A percentile compares a stretch with the other conserved stretches of the same genome.
These are phyloP conservation scores for Pseudogymnoascus sp. DNA, from an alignment of 2,329 filamentous ascomycete genomes.

Conservation along the genomic window DNA sequence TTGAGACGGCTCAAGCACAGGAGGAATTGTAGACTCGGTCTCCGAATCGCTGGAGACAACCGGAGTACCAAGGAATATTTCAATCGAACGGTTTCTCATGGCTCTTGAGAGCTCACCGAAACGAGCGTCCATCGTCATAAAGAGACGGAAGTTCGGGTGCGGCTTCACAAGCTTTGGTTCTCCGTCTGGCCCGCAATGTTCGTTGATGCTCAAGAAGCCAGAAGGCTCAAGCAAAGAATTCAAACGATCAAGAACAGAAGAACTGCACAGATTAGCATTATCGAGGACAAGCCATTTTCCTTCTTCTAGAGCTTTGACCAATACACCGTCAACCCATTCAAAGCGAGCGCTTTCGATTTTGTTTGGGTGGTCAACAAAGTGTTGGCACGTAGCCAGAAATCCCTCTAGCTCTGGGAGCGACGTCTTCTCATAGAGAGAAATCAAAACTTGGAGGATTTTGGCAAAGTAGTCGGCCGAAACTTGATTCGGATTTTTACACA, in stretches of 20 bases:
- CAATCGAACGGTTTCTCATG: conserved; percentile 91
- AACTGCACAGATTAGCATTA: conserved; percentile 93
- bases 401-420: conserved; percentile 31
- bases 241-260: conserved; percentile 85
- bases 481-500: conserved; percentile 31
- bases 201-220: conserved; percentile 82
- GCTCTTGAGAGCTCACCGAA: conserved; percentile 91
- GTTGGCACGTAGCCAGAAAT: conserved; percentile 19
- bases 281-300: conserved; percentile 93
- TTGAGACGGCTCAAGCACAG: conserved; percentile 21
- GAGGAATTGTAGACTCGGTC: background rate
- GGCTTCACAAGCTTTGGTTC: conserved; percentile 71
- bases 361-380: conserved; percentile 44
- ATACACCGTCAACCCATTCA: conserved; percentile 90
- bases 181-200: conserved; percentile 77
- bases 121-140: conserved; percentile 84
- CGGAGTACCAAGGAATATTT: conserved; percentile 62
- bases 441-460: conserved; percentile 27
- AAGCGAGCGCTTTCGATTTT: conserved; percentile 69
- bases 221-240: conserved; percentile 92
- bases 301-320: conserved; percentile 76
- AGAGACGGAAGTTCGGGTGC: conserved; percentile 82
- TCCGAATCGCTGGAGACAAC: background rate
- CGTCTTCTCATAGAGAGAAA: conserved; percentile 26
- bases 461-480: conserved; percentile 19